Percentiles rank a stretch among this genome's conserved stretches.
phyloP scores from a whole-genome alignment of 768 basidiomycete genomes.

The Podaxis rugospora region DNA sequence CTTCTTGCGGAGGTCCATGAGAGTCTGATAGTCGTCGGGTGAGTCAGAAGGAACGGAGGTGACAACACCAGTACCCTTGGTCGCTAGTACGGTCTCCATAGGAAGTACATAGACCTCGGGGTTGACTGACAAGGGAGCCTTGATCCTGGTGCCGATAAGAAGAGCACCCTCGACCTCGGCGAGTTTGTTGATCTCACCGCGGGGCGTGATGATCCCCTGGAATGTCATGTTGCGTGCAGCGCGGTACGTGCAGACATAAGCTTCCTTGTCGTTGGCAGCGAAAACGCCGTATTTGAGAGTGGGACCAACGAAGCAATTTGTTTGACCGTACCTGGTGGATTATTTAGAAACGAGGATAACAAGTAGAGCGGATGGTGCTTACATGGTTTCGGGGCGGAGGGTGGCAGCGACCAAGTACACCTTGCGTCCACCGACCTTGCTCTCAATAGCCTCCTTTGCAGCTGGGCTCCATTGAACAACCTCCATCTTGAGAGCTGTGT shows the following conservation, averaged over 20 bases:
- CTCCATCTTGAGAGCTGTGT: constrained; percentile 92
- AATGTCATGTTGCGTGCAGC: constrained; percentile 97
- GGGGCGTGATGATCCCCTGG: constrained; percentile 76
- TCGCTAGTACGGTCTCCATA: constrained; percentile 98
- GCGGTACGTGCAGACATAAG: constrained; percentile 84
- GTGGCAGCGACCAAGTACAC: constrained; percentile 96
- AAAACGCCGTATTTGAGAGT: constrained; percentile 90
- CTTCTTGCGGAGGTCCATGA: constrained; percentile 92
- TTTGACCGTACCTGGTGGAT: constrained; percentile 83
- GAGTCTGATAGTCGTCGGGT: constrained; percentile 91
- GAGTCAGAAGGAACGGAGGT: constrained; percentile 98
- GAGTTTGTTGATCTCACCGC: constrained; percentile 71
- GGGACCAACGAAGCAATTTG: constrained; percentile 94
- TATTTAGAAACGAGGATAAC: constrained; percentile 8
- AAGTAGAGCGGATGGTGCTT: constrained; percentile 20
- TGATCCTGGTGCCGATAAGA: constrained; percentile 85
- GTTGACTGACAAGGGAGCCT: constrained; percentile 78
- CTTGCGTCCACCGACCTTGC: constrained; percentile 71
- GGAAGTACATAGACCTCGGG: constrained; percentile 93
- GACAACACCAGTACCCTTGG: constrained; percentile 98
- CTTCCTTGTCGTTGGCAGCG: constrained; percentile 80
- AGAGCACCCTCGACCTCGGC: constrained; percentile 74
- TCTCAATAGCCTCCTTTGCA: constrained; percentile 59
- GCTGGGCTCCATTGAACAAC: constrained; percentile 79
- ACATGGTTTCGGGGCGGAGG: constrained; percentile 96